Base-by-base conservation (phyloP, 2,329 filamentous ascomycete species). In the Xylaria sp. region DNA sequence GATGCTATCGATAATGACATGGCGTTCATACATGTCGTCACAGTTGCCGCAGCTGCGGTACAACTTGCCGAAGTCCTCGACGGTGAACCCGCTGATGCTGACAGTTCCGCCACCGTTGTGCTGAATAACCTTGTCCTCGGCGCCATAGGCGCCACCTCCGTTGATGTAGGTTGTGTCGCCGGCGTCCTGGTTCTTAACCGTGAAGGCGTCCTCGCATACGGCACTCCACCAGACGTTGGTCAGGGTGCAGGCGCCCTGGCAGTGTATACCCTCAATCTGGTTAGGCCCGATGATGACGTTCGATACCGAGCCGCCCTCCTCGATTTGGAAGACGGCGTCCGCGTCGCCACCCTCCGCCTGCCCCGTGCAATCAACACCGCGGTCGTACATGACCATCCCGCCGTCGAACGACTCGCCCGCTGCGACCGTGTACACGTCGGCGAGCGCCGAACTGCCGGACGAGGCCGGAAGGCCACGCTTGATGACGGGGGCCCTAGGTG, bases 41-140 rank as follows among this genome's bases (percentile, higher is more conserved):
- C 84, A 86, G 78, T 85, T 86, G 37, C 85, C 85, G 74, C 84
- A 87, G 68, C 79, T 82, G 63, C 85, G 83, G 66, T 83, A 83
- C 15, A 87, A 76, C 73, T 86, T 87, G 59, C 84, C 85, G 52
- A 82, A 83, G 70, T 80, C 78, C 58, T 79, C 76, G 61, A 81
- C 80, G 51, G 79, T 81, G 74, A 82, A 86, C 71, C 82, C 76
- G 70, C 79, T 80, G 70, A 82, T 76, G 18, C 73, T 71, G 20
- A 82, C 73, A 0, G 80, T 82, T n/a, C 82, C 82, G 15, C 78
- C 78, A 1, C 82, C 82, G 72, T 83, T 83, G 74, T 71, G 68
- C 54, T 84, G 82, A 25, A 83, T 69, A 55, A 83, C 76, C 74
- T 84, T 84, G 67, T 83, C 82, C 0, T 73, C 58, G 13, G 79